phyloP scores from a whole-genome alignment of 257 asterid genomes.

The Solanum medicagineum region DNA sequence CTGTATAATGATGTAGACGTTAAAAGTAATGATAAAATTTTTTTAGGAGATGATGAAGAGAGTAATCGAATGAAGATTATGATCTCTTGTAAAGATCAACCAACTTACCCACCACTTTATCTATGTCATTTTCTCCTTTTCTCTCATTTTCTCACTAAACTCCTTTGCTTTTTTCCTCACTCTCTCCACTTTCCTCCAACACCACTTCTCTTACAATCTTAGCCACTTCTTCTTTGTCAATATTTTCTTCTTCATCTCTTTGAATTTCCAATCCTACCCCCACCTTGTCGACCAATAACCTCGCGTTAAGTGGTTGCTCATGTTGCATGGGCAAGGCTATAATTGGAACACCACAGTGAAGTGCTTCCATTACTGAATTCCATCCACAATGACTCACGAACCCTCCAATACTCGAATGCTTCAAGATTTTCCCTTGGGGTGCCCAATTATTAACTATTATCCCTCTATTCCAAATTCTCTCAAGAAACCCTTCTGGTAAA shows the following conservation, averaged over 20 bases:
- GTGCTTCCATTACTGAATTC: conserved; percentile 49
- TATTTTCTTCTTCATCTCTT: conserved; percentile 23
- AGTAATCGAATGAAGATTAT: too few relatives aligned
- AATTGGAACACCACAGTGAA: conserved; percentile 36
- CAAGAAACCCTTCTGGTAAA: conserved; percentile 33
- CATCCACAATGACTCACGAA: conserved; percentile 63
- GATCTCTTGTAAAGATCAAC: conserved; percentile 15
- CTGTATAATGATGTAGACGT: too few relatives aligned
- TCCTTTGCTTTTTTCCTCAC: conserved; percentile 19
- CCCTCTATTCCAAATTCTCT: conserved; percentile 31
- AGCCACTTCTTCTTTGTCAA: conserved; percentile 31
- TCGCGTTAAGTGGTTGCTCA: conserved; percentile 58
- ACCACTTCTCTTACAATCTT: conserved; percentile 27
- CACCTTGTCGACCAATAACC: conserved; percentile 30
- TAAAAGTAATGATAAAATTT: too few relatives aligned
- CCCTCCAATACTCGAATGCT: conserved; percentile 37
- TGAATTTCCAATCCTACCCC: conserved; percentile 44
- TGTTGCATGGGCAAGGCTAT: conserved; percentile 51
- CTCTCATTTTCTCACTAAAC: conserved; percentile 19
- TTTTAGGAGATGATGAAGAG: too few relatives aligned
- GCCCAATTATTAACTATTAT: conserved; percentile 44
- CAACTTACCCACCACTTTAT: conserved; percentile 31
- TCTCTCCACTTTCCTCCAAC: conserved; percentile 16
- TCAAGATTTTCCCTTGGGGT: conserved; percentile 36
- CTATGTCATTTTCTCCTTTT: conserved; percentile 27